Evolutionary conservation across 75 land plant species (phyloP), one percentile per base, ranked within the genome.

Genomic region (Selaginella tamariscina): DNA sequence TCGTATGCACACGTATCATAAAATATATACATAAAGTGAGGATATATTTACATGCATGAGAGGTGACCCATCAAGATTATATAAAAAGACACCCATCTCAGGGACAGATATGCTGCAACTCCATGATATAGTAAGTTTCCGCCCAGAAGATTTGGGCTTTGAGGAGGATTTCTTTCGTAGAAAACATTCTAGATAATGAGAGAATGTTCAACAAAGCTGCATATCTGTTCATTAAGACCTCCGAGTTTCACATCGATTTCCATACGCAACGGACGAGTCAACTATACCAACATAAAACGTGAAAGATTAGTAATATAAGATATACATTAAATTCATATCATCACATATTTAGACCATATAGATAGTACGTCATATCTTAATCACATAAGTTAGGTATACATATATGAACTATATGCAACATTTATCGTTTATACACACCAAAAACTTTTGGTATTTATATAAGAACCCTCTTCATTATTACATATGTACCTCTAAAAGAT

Each of bases 91-190:
- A 18, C 82, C 76, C 88, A 90, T 83, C 70, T 93, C 98, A 21
- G 98, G 98, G 21, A 91, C 95, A 30, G 98, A 93, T 39, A 87
- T 72, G 44, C 84, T 87, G 68, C 91, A 89, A 27, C 82, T 82
- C 98, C 98, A 93, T 76, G 81, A 79, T 55, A 89, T 72, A 15
- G 11, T 39, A 5, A 39, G 5, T 39, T 39, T 39, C 49, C 49
- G 49, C 5, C 11, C n/a, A n/a, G n/a, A n/a, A n/a, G n/a, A n/a
- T n/a, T 5, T 39, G 11, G 49, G 49, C 49, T 5, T 15, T 5
- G 49, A 5, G 11, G 49, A 39, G 49, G 49, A 39, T 5, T 15
- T 39, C 49, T 15, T 39, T 39, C 49, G n/a, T n/a, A n/a, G n/a
- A n/a, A n/a, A n/a, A n/a, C n/a, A n/a, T n/a, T n/a, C n/a, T n/a